Evolutionary conservation across 805 yeast species (phyloP).

Genomic region (Starmerella apis): DNA sequence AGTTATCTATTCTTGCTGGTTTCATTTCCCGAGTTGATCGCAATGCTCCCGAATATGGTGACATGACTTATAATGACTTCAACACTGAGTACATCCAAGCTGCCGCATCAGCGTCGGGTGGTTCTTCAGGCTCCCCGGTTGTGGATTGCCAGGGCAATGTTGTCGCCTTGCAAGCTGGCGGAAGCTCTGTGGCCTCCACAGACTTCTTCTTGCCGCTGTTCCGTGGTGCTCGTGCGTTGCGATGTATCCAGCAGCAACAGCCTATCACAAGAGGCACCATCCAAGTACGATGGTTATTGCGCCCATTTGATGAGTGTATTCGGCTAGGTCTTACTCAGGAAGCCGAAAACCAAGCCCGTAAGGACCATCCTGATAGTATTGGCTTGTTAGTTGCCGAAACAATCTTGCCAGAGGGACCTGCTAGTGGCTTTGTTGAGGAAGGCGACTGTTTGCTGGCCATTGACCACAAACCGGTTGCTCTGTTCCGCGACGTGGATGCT

Average conservation of each 20-base stretch:
- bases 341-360: slow-evolving; percentile 60
- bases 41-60: slow-evolving; percentile 91
- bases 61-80: slow-evolving; percentile 78
- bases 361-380: slow-evolving; percentile 56
- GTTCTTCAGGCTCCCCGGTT: slow-evolving; percentile 94
- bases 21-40: slow-evolving; percentile 75
- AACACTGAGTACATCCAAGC: slow-evolving; percentile 92
- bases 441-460: slow-evolving; percentile 77
- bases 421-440: slow-evolving; percentile 49
- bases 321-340: slow-evolving; percentile 71
- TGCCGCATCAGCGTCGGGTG: slow-evolving; percentile 92
- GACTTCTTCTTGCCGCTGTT: slow-evolving; percentile 84
- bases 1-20: slow-evolving; percentile 77
- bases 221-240: slow-evolving; percentile 71
- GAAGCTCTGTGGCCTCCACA: slow-evolving; percentile 80
- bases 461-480: slow-evolving; percentile 51
- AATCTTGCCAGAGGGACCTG: slow-evolving; percentile 77
- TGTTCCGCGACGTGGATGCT: slow-evolving; percentile 73
- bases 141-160: slow-evolving; percentile 79
- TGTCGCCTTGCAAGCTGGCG: slow-evolving; percentile 91
- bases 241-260: slow-evolving; percentile 49
- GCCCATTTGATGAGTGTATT: slow-evolving; percentile 83
- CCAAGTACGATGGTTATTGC: slow-evolving; percentile 78
- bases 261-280: slow-evolving; percentile 82
- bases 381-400: slow-evolving; percentile 78